phyloP scores from a whole-genome alignment of 148 eudicot genomes.

The Polygonum aviculare region DNA sequence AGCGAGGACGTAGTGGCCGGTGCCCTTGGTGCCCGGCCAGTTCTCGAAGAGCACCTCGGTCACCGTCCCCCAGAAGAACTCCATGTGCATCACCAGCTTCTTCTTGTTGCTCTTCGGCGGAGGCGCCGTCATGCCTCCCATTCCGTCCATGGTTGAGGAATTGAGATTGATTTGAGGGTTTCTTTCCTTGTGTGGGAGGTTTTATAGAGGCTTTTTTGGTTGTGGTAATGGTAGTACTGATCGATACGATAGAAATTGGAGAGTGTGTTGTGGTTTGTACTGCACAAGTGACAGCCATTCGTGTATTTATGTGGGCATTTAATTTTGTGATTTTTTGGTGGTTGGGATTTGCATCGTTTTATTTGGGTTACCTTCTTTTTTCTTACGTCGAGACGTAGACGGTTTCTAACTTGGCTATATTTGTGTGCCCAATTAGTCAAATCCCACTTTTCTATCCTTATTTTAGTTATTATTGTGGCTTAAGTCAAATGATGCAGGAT shows the following conservation, averaged over 20 bases:
- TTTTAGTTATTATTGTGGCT: too few species aligned
- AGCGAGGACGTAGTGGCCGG: slow-evolving; percentile 32
- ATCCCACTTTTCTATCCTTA: too few species aligned
- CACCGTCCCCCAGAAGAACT: slow-evolving; percentile 67
- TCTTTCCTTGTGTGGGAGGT: neutral
- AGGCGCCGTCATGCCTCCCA: slow-evolving; percentile 10
- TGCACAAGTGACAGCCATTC: neutral
- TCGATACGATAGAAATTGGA: neutral
- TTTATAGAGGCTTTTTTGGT: neutral
- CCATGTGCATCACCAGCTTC: slow-evolving; percentile 74
- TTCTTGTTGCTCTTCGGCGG: slow-evolving; percentile 1
- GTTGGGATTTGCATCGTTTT: neutral
- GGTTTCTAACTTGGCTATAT: too few species aligned
- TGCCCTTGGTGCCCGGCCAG: slow-evolving; percentile 44
- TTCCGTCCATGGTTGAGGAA: neutral
- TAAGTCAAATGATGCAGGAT: neutral
- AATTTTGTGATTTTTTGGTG: neutral
- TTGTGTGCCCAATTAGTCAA: too few species aligned
- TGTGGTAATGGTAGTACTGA: neutral
- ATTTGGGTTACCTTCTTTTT: too few species aligned
- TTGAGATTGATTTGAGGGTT: neutral
- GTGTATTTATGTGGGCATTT: neutral
- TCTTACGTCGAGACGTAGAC: too few species aligned
- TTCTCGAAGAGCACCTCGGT: slow-evolving; percentile 47
- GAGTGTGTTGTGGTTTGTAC: neutral